Base-by-base conservation (phyloP, 768 basidiomycete species). In the Podaxis mareebaensis region DNA sequence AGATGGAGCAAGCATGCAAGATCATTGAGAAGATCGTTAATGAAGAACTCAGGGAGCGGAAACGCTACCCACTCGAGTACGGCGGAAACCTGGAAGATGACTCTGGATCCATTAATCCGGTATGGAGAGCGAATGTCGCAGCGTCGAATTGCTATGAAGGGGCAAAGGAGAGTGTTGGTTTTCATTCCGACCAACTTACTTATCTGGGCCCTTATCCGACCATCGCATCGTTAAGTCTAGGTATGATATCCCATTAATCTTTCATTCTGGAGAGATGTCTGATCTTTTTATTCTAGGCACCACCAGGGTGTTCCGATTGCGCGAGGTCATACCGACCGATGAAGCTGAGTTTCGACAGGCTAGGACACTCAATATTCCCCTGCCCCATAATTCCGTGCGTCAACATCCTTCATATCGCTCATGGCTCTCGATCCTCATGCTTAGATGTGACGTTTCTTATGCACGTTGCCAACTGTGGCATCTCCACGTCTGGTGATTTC, bases 71-170 rank as follows among this genome's bases (percentile, higher is more conserved):
- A 3, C 75, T 89, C 4, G 93, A 94, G 73, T 94, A 91, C 90
- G 79, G 72, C 26, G 74, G 68, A 59, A 65, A 67, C 36, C 59
- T 63, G 20, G 51, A 38, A 39, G 30, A 53, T 20, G 44, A 36
- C n/a, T 65, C 36, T 64, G 64, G 49, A 26, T 68, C 56, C 13
- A 40, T 39, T 28, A 69, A 66, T 38, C 61, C 69, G 30, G 67
- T 65, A 6, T 94, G 93, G 92, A 79, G 84, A 58, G 93, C 92
- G 1, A 94, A 93, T 67, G 92, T 94, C 24, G 92, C 92, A 3
- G 92, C 92, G 0, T 85, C 92, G 2, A 94, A 94, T 67, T 89
- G 92, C 67, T 94, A 94, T 64, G 84, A 88, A 70, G 92, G 92
- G n/a, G 81, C 83, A 40, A 88, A 89, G 70, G 92, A 93, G 72